Base-by-base conservation (phyloP, 75 land plant genomes). In the Ceratopteris richardii region DNA sequence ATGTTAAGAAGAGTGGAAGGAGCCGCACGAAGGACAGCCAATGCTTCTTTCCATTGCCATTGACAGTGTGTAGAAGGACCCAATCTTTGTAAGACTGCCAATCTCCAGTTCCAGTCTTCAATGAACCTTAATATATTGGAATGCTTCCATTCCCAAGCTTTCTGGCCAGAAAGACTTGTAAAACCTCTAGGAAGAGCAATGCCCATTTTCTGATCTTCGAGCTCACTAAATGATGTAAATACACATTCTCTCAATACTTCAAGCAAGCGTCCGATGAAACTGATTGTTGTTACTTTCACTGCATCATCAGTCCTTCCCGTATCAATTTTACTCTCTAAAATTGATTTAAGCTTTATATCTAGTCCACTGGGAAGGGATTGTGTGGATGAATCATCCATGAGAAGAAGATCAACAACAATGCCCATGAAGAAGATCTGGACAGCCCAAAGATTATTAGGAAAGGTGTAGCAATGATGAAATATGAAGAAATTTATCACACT, bases 101-200 rank as follows among this genome's bases (percentile, higher is more conserved):
- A 67, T 2, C 99, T 80, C 99, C 99, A 95, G 56, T 79, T 72
- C 96, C 96, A 95, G 57, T 95, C 97, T 59, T 87, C 93, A 52
- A 95, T 60, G 59, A 86, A 87, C 26, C 65, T 72, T 22, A 67
- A 68, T 48, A 79, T 57, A 54, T 33, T 69, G n/a, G 65, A 64
- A 50, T 74, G 42, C 63, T 82, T 75, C 84, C 81, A 78, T 60
- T 84, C 82, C 72, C 89, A 75, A n/a, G 86, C 88, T 61, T 82
- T 64, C 47, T 58, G 77, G 42, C 65, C 82, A 42, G 67, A 64
- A 29, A 36, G 20, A 25, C 51, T 61, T 50, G 66, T 54, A 54
- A 61, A 62, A 29, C 31, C 63, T 23, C n/a, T 57, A 19, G 42
- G 59, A 36, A 36, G 3, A 20, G 42, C 1, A 36, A 44, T 51